Base-by-base conservation (phyloP, 1,284 basidiomycete genomes). In the Fistulinella staudtii region DNA sequence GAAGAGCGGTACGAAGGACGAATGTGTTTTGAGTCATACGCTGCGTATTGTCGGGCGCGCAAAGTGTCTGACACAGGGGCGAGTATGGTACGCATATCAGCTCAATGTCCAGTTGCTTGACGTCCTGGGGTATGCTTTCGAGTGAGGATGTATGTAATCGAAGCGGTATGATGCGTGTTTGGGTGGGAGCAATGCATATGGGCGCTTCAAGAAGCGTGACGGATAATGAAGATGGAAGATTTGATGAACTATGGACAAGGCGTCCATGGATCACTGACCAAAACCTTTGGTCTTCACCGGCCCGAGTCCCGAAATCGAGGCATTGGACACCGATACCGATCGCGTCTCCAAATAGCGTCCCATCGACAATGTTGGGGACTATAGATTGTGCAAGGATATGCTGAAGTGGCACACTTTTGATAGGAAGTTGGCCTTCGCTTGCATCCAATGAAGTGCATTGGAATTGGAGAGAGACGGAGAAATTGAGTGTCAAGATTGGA, bases 261-360 rank as follows among this genome's bases (percentile, higher is more conserved):
- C 29, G 8, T 5, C 45, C 58, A 34, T 10, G 30, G 21, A 51
- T 49, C 31, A 49, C 43, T 35, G 40, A 61, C 53, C 60, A 59
- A 23, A 40, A 42, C 3, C 47, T 42, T 34, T 49, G 45, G 7
- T n/a, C 27, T 13, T 34, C 43, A 7, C 22, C 33, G 5, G 9
- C 15, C 24, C 2, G 9, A 15, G 2, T 21, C 20, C 46, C 36
- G 33, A 60, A 52, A 36, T 69, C 65, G 4, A 71, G 45, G 50
- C 74, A 79, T 27, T 75, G 73, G 20, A 87, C 50, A 5, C 76
- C 82, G 5, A 89, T 50, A 5, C 85, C 85, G n/a, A 84, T 35
- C 2, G 77, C 76, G 35, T 76, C 61, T 4, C 85, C 86, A 52
- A 89, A 85, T 0, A 81, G 74, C 53, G 71, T 76, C 0, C 87